phyloP scores from a whole-genome alignment of 805 yeast genomes.

The Pichia paraexigua region DNA sequence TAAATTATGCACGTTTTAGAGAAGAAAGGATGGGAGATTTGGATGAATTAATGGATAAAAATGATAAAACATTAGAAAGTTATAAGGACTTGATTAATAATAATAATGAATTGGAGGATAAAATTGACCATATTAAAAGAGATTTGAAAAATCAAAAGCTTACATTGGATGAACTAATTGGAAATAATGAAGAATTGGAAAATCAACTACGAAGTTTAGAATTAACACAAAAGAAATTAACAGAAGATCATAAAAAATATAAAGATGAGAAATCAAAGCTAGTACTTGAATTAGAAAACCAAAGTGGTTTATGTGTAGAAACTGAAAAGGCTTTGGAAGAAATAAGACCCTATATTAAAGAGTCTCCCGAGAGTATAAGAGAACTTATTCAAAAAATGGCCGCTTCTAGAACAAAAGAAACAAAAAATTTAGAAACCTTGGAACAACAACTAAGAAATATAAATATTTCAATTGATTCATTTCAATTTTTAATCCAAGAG shows the following conservation, averaged over 20 bases:
- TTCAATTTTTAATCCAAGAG: conserved; percentile 44
- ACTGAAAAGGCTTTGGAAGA: conserved; percentile 51
- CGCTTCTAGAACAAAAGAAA: conserved; percentile 35
- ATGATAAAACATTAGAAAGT: conserved; percentile 42
- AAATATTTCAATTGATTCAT: conserved; percentile 48
- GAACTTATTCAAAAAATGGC: conserved; percentile 47
- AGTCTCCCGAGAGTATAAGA: conserved; percentile 48
- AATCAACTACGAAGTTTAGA: conserved; percentile 53
- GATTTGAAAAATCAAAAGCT: conserved; percentile 20
- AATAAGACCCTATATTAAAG: conserved; percentile 50
- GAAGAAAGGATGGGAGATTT: conserved; percentile 69
- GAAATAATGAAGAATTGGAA: conserved; percentile 51
- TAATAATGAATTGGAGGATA: conserved; percentile 31
- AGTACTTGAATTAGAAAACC: conserved; percentile 52
- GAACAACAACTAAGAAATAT: conserved; percentile 45
- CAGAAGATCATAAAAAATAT: conserved; percentile 55
- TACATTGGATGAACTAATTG: conserved; percentile 35
- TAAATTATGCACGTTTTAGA: conserved; percentile 77
- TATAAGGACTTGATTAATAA: conserved; percentile 36
- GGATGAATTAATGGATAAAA: conserved; percentile 49
- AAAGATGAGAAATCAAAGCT: conserved; percentile 53
- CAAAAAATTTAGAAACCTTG: conserved; percentile 30
- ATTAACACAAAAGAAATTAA: conserved; percentile 51
- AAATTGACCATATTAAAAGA: conserved; percentile 14
- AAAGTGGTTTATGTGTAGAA: conserved; percentile 48